Evolutionary conservation across 2,329 filamentous ascomycete species (phyloP), one percentile per base, ranked within the genome.

Genomic region (Fusarium multiceps): DNA sequence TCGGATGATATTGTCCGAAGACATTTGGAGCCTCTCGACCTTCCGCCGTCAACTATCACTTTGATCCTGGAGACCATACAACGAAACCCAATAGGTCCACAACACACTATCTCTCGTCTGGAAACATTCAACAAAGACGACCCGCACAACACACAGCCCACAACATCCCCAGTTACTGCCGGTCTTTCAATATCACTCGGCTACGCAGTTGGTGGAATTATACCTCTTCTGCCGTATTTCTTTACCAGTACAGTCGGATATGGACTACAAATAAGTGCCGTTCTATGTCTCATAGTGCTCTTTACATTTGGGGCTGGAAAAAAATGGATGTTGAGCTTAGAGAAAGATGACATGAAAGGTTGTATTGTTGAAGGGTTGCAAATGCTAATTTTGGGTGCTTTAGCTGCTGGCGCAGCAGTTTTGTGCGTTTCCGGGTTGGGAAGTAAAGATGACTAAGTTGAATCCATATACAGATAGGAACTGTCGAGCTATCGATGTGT

Each of bases 161-260:
- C 43, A 70, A n/a, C 18, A 16, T 42, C 21, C 21, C 21, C 21
- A 21, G 21, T 21, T 21, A 21, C 21, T 21, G 21, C 21, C 0
- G 89, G 88, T 3, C 69, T 89, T 12, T 90, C 86, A 1, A 87
- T 91, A 42, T 86, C 88, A 0, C 71, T 87, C 3, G 88, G 89
- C 0, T 92, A 91, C 71, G 83, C 90, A 37, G 77, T 89, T 4
- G 89, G 89, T 7, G 89, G 89, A 0, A 82, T 89, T 60, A 84
- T 91, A 28, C 89, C 89, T 0, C 78, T 91, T 13, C 77, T 88
- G 25, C 89, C 89, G 0, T 91, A 91, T 75, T 86, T 91, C 61
- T 86, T 89, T 56, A 77, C 81, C 18, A 47, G 67, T 4, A 79
- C 76, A 3, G 79, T 84, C 0, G 78, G 75, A 0, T 54, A 73